Evolutionary conservation across 2,329 filamentous ascomycete species (phyloP), one percentile per base, ranked within the genome.

Genomic region (Malbranchea zuffiana): DNA sequence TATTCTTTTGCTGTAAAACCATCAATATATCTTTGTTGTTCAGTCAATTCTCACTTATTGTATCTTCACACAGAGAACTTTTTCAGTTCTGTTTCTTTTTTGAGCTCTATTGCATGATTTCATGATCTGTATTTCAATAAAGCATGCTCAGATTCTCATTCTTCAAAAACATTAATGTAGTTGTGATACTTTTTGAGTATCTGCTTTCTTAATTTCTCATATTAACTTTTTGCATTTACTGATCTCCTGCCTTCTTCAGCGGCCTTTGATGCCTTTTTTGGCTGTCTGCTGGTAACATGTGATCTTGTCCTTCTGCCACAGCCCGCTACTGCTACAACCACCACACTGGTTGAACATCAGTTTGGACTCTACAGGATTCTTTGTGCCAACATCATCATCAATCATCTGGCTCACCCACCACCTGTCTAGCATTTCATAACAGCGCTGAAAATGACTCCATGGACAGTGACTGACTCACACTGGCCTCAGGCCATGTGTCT

Each of bases 251-350:
- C 27, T 13, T 17, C 27, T 29, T 29, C 13, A 7, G 27, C 27
- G 27, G 27, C 27, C 27, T 16, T 16, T 29, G 12, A 6, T 29
- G 27, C 27, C 27, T 29, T 29, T 29, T 29, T 29, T 16, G 27
- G 27, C 27, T 8, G 27, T 8, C 27, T 16, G n/a, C 27, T 29
- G 4, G 27, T 29, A 29, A 29, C 27, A 29, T 10, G 27, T 29
- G 27, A 29, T 29, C 27, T 29, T 29, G 10, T 10, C 27, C 27
- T 29, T 29, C 27, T 29, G 27, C 27, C 27, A 29, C 27, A 16
- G 27, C 27, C 27, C 27, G 18, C 27, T 29, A 29, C 27, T 29
- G 27, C 18, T 29, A 29, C 27, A 29, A 29, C 27, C 27, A 29
- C 27, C 27, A 29, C 12, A 15, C 27, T 16, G 13, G 15, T 16